phyloP scores from a whole-genome alignment of 1,284 basidiomycete species.

The Malassezia globosa region DNA sequence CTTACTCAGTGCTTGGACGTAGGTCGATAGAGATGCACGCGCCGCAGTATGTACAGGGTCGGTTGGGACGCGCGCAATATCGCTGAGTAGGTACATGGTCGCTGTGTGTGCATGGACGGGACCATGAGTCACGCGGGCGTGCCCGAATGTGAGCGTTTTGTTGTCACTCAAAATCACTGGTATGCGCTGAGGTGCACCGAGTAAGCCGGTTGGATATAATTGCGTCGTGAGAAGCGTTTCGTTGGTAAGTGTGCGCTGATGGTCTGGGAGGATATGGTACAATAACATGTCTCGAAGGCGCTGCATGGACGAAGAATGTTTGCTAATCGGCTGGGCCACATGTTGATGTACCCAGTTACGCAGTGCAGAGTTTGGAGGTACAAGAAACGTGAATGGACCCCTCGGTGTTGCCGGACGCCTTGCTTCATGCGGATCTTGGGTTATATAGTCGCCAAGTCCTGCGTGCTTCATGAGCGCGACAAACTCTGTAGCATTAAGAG shows the following conservation, averaged over 20 bases:
- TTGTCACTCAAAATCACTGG: slow-evolving; percentile 27
- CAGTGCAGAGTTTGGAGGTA: slow-evolving; percentile 76
- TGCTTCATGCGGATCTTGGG: slow-evolving; percentile 21
- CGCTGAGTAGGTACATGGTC: slow-evolving; percentile 78
- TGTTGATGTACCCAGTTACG: slow-evolving; percentile 18
- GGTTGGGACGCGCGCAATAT: slow-evolving; percentile 66
- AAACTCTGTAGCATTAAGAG: slow-evolving; percentile 79
- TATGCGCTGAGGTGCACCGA: slow-evolving; percentile 43
- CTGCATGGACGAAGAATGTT: neutral
- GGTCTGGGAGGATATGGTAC: slow-evolving; percentile 39
- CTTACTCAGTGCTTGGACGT: slow-evolving; percentile 59
- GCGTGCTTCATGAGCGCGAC: slow-evolving; percentile 70
- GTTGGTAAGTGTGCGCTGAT: slow-evolving; percentile 19
- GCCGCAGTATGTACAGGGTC: slow-evolving; percentile 72
- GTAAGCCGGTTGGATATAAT: slow-evolving; percentile 10
- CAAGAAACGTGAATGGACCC: slow-evolving; percentile 53
- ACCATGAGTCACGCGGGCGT: slow-evolving; percentile 66
- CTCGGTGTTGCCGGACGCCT: slow-evolving; percentile 24
- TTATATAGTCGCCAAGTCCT: slow-evolving; percentile 51
- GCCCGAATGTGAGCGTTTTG: slow-evolving; percentile 63
- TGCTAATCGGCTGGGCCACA: neutral
- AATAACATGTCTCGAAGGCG: slow-evolving; percentile 24
- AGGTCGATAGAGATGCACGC: slow-evolving; percentile 55
- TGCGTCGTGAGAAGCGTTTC: slow-evolving; percentile 35
- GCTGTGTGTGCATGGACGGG: slow-evolving; percentile 62